phyloP scores from a whole-genome alignment of 2,329 filamentous ascomycete genomes.

The Colletotrichum siamense region DNA sequence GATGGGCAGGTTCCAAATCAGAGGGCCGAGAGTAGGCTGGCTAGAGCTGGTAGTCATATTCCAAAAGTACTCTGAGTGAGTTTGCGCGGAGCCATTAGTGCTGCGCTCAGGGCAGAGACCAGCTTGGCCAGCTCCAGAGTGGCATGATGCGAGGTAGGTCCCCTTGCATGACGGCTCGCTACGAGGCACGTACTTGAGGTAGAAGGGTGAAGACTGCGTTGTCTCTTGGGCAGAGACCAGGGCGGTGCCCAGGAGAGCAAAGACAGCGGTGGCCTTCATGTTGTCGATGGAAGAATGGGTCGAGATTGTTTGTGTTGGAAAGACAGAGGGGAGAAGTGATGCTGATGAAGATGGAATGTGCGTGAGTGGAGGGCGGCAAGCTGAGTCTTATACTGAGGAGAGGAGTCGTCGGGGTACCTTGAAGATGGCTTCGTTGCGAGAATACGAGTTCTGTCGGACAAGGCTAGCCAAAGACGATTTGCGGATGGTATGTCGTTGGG shows the following conservation, averaged over 20 bases:
- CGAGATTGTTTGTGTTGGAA: neutral
- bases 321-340: neutral
- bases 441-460: neutral
- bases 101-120: constrained; percentile 13
- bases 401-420: neutral
- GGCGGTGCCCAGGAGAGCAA: neutral
- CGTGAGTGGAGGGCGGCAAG: neutral
- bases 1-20: constrained; percentile 17
- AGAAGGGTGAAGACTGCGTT: constrained; percentile 8
- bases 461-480: neutral
- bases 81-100: neutral
- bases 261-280: constrained; percentile 4
- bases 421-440: neutral
- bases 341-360: neutral
- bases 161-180: neutral
- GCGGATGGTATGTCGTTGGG: neutral
- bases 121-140: constrained; percentile 16
- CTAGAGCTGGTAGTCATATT: neutral
- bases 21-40: neutral
- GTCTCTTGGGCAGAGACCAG: neutral
- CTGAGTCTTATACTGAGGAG: neutral
- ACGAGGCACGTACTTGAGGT: neutral
- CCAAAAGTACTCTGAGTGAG: neutral
- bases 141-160: constrained; percentile 11
- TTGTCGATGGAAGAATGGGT: neutral